phyloP scores from a whole-genome alignment of 805 yeast genomes.

The Kuraishia capsulata region DNA sequence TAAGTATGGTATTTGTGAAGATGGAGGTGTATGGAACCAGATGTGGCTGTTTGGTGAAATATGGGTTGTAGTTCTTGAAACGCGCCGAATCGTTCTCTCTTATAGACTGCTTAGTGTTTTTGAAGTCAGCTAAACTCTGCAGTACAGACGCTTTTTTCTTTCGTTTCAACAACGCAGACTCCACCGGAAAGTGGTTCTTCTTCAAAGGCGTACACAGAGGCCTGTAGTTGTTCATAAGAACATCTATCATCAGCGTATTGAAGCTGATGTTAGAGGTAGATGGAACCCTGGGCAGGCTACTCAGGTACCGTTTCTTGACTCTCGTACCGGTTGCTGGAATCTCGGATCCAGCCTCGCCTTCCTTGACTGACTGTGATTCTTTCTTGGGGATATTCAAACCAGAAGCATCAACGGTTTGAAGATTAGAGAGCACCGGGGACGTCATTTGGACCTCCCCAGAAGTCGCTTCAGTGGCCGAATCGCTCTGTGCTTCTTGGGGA shows the following conservation, averaged over 20 bases:
- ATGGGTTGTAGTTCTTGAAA: conserved; percentile 17
- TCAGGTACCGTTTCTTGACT: conserved; percentile 12
- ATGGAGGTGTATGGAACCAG: conserved; percentile 18
- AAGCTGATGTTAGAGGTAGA: conserved; percentile 19
- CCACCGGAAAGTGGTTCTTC: conserved; percentile 1
- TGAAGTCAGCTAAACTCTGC: conserved; percentile 17
- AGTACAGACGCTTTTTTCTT: conserved; percentile 12
- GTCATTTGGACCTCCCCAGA: too few relatives aligned
- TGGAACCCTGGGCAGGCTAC: conserved; percentile 23
- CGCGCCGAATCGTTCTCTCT: conserved; percentile 1
- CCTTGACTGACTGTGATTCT: too few relatives aligned
- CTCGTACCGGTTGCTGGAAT: too few relatives aligned
- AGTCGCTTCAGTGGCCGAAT: neutral
- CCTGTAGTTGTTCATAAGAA: conserved; percentile 17
- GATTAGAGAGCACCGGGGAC: too few relatives aligned
- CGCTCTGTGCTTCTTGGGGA: neutral
- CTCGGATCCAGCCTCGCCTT: too few relatives aligned
- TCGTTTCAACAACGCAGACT: neutral
- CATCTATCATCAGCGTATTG: conserved; percentile 17
- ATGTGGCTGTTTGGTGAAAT: conserved; percentile 14
- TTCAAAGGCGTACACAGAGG: conserved; percentile 16
- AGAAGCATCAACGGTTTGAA: too few relatives aligned
- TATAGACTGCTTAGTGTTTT: conserved; percentile 10
- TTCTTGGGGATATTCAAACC: too few relatives aligned
- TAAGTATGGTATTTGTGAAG: conserved; percentile 20